Evolutionary conservation across 805 yeast genomes (phyloP), one percentile per base, ranked within the genome.

Genomic region (Jamesozyma gamospora): DNA sequence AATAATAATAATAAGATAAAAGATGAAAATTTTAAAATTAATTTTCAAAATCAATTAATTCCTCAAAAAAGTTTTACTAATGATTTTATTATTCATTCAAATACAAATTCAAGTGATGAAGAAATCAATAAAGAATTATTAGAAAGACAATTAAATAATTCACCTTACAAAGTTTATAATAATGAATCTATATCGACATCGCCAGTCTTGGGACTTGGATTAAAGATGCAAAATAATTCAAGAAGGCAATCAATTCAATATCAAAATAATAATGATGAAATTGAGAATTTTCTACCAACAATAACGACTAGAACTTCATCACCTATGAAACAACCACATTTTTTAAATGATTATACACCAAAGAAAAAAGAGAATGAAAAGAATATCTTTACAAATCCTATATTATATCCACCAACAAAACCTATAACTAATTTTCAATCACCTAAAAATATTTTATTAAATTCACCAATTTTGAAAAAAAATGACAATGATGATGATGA

Each of bases 121-220:
- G 36, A 34, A 34, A 24, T 6, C 5, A 15, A 21, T 15, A 18
- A 32, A 2, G 25, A 14, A 8, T 25, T 17, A 8, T 28, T 37
- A 11, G 36, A 37, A 28, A 33, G 28, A 32, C 17, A 28, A 13
- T 3, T 19, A 18, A 16, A 19, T 18, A 28, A 33, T 12, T 32
- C 36, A 10, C 36, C 33, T 6, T 21, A 21, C 24, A 21, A 21
- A 21, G 5, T 21, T 21, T 21, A 21, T 8, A 21, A 21, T 21
- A 21, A 21, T 8, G 8, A 21, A 21, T 21, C 24, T 6, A 21
- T 21, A 21, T 27, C 28, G 6, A 15, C 18, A 10, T 44, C 48
- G 1, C 48, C 48, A 3, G 43, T 44, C 4, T 15, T 44, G 15
- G 43, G 43, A 2, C 19, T 37, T 9, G 43, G 42, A 17, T 19